Base-by-base conservation (phyloP, 1,284 basidiomycete genomes). In the Cyathus olla region DNA sequence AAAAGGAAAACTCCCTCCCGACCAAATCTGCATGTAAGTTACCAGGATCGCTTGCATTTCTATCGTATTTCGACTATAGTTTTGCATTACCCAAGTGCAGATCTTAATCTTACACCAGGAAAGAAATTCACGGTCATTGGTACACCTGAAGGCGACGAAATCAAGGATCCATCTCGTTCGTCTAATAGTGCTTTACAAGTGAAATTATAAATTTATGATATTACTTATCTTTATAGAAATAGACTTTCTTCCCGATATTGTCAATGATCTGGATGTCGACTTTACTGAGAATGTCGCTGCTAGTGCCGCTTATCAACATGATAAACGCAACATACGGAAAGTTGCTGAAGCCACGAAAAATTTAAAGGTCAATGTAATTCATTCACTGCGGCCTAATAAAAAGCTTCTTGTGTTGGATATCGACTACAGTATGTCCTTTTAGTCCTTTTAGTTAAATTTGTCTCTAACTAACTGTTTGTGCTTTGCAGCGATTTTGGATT, bases 351-450 rank as follows among this genome's bases (percentile, higher is more conserved):
- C 90, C 26, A 88, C 90, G 3, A 79, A 87, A 62, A 89, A 88
- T 63, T 80, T 93, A 10, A 83, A 89, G 39, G 74, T 93, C 57
- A 88, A 94, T 72, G 78, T 95, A 56, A 95, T 96, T 67, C 86
- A 91, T 75, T 90, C 91, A 15, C 82, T 94, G 22, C 83, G 94
- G 47, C 82, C 85, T 62, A 93, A 92, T 15, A 96, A 95, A 75
- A 90, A 88, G 59, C 77, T 96, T 5, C 83, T 96, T 27, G 95
- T 96, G 0, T 83, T 96, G 4, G 95, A 97, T 75, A 89, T 97
- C 53, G 95, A 97, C 76, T 96, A 96, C 68, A 96, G 93, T 92
- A 74, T 60, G 79, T 24, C 8, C 37, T 19, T 11, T 55, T 21
- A 21, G 57, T 27, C 17, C 27, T 15, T 39, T n/a, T 21, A 29